Base-by-base conservation (phyloP, 805 yeast species). In the Torulaspora franciscae region DNA sequence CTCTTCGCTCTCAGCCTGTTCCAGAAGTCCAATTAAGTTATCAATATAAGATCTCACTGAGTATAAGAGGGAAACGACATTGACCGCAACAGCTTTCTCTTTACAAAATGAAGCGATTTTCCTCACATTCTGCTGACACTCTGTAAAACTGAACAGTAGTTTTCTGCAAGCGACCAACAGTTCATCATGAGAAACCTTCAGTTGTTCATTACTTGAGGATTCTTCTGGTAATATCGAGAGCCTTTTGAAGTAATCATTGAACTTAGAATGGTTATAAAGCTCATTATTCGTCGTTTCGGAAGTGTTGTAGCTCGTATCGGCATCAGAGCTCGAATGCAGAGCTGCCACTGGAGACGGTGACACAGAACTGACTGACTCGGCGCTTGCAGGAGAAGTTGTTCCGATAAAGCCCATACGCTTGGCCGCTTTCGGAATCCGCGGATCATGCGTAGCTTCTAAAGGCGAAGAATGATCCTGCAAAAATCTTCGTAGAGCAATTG, bases 361-460 rank as follows among this genome's bases (percentile, higher is more conserved):
- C 3, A 42, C 37, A 11, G 51, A 45, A 6, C 24, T 19, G n/a
- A 34, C 29, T 28, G 32, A 34, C 13, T 47, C 51, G n/a, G 35
- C 33, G 23, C 41, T 47, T 14, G 35, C 48, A 14, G 56, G 50
- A 10, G 54, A 46, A 26, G 51, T 32, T 7, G 56, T 48, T 32
- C 50, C 57, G 30, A 84, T 79, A 43, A 84, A 75, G 0, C 90
- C 91, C 89, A 82, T 83, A 50, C 91, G 69, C 57, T 83, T 79
- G 0, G 86, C 78, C 4, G 87, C 85, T 44, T 80, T 73, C n/a
- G 84, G 74, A 39, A 53, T 45, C 48, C 53, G 58, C 30, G 46
- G 32, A 13, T 36, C 42, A 4, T 28, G 25, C 23, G 27, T 14
- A 11, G 25, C 38, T 23, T 9, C 56, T 28, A 17, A 57, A 46